Base-by-base conservation (phyloP, 176 grass and related monocot species). In the Tuctoria greenei region DNA sequence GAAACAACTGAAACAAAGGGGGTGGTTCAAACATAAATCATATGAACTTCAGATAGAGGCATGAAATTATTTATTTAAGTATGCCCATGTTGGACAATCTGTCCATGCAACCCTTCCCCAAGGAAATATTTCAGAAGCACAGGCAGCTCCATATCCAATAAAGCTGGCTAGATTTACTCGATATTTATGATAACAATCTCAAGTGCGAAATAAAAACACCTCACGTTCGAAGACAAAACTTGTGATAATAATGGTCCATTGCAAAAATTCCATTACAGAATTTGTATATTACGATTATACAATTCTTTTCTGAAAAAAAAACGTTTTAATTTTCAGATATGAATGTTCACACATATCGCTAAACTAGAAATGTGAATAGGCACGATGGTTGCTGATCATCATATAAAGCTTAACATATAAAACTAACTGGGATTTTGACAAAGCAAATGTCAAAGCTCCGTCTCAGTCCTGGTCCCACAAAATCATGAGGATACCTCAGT, bases 381-480 rank as follows among this genome's bases (percentile, higher is more conserved):
- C 15, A 68, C 15, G n/a, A 5, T 9, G 9, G 60, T 38, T 46
- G 44, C 15, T 12, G 27, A 73, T 55, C 43, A 16, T 4, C 6
- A 41, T 21, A 26, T 5, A 51, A 54, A 52, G 18, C 11, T 31
- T 73, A 61, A 42, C 11, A 59, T 42, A 50, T 49, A 61, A 66
- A 58, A 27, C 14, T n/a, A 66, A 72, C 50, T 66, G 26, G 6
- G 20, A 78, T 45, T 77, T 84, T 26, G 18, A 64, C n/a, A 65
- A 43, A 71, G 45, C 9, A 35, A 61, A 28, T 23, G 60, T 28
- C 23, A 74, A 43, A 60, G 71, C 37, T 60, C 15, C 20, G n/a
- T 41, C 8, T 12, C 7, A 34, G 39, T 72, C 21, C 26, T 54
- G 36, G 43, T 31, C 25, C 25, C 74, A 41, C 23, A 81, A 51